Percentiles rank a stretch among this genome's conserved stretches.
Evolutionary conservation across 2,329 filamentous ascomycete species (phyloP).

Genomic region (Aspergillus tamarii): DNA sequence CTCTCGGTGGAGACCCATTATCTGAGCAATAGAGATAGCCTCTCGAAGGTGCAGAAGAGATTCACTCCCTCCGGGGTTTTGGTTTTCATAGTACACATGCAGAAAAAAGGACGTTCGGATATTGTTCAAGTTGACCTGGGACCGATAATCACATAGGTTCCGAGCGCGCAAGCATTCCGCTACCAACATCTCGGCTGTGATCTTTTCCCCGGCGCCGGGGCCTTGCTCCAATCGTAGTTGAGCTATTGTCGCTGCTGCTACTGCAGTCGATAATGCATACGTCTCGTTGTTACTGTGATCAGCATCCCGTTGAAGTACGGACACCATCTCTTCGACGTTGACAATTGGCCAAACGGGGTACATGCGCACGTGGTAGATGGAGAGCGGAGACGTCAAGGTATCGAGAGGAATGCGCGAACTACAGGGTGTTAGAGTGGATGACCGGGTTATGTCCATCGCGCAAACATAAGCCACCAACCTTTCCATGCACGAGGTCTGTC

Average conservation of each 20-base stretch:
- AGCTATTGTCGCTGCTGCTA: constrained; percentile 54
- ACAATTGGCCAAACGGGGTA: constrained; percentile 59
- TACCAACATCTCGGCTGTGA: constrained; percentile 39
- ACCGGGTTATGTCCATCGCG: background rate
- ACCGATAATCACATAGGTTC: constrained; percentile 32
- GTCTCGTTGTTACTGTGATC: constrained; percentile 35
- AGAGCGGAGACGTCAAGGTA: constrained; percentile 39
- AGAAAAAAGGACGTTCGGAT: constrained; percentile 56
- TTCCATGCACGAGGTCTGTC: background rate
- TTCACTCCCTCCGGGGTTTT: constrained; percentile 49
- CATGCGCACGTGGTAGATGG: constrained; percentile 54
- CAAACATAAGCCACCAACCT: background rate
- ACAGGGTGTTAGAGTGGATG: background rate
- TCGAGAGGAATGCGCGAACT: constrained; percentile 22
- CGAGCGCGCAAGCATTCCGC: constrained; percentile 41
- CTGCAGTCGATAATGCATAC: constrained; percentile 49
- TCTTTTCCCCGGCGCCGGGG: constrained; percentile 26
- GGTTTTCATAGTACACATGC: constrained; percentile 57
- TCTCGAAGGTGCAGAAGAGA: constrained; percentile 55
- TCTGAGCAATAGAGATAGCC: constrained; percentile 56
- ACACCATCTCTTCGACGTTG: constrained; percentile 48
- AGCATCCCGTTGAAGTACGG: constrained; percentile 37
- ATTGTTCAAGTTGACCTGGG: constrained; percentile 42
- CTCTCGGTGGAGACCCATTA: constrained; percentile 52
- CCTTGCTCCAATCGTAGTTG: constrained; percentile 50